Evolutionary conservation across 495 filamentous ascomycete genomes (phyloP), one percentile per base, ranked within the genome.

Genomic region (Lophiotrema nucula): DNA sequence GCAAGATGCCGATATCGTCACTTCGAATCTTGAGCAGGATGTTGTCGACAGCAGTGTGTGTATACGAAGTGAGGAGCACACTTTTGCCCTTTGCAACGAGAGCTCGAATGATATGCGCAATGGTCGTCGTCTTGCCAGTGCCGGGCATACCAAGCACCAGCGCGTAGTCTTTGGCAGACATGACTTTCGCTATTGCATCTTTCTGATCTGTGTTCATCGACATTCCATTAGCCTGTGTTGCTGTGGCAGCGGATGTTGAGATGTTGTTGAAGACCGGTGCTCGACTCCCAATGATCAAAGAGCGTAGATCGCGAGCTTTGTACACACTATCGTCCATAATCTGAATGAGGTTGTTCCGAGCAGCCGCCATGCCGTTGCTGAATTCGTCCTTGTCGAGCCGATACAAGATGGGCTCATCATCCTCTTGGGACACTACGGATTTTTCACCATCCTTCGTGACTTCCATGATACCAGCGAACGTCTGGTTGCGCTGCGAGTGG

Each of bases 381-480:
- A 97, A 97, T 68, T 97, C 93, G 64, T 97, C 93, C 71, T 97
- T 97, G 72, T 98, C 93, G 1, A 98, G 74, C 27, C 93, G 86
- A 66, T 92, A 97, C 18, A 86, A 72, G 15, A 88, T 69, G 23
- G 83, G 82, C 47, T 85, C 78, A 49, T 72, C 72, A 39, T 73
- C 69, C 35, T 69, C 60, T 52, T 76, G 73, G 50, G 81, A 76
- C 69, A 76, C 22, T 56, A 46, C 53, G 1, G 41, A 35, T 53
- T 53, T 6, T 68, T 70, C 16, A 76, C 48, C 51, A 78, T 45
- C 81, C 75, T 42, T 79, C 73, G 38, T 92, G 35, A 96, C 82
- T 64, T 95, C 88, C 90, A 96, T 96, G 58, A 97, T 92, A 42
- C 92, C 90, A 13, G 79, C 81, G 73, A 97, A 97, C 12, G 82